Base-by-base conservation (phyloP, 1,284 basidiomycete genomes). In the Ustilago sp. region DNA sequence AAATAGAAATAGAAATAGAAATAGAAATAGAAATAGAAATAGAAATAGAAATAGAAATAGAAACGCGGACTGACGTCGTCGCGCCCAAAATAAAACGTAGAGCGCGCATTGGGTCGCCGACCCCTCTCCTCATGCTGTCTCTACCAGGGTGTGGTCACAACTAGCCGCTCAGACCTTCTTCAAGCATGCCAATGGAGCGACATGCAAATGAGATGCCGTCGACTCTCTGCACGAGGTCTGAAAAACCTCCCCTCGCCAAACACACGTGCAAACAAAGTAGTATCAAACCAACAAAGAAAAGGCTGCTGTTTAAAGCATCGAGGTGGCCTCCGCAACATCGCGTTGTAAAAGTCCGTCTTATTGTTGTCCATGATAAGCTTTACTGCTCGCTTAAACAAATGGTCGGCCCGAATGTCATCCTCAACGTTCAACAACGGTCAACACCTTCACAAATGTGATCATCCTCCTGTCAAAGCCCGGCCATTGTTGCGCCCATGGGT, bases 391-490 rank as follows among this genome's bases (percentile, higher is more conserved):
- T 32, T 50, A 34, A 28, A 23, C 31, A 32, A 9, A 5, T 13
- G 8, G 12, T 50, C 48, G 48, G 48, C 48, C 48, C 48, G 28
- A 50, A 32, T 50, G 23, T 50, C 48, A 50, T 50, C 12, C 23
- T 50, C 48, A 31, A 28, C 23, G 9, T 31, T 17, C 9, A 31
- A 31, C 8, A 32, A 23, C 48, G 48, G 48, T 34, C 48, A 50
- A 50, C 48, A 13, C 31, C 13, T 13, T 50, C 28, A 12, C 6
- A 7, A 13, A 50, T 50, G 31, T 32, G 28, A n/a, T 50, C 48
- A 50, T 50, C 48, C n/a, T 50, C 23, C 48, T 50, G 48, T 50
- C 48, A 50, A 28, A 31, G 4, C 13, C 3, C 48, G 48, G 45
- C 28, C 23, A 48, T 48, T 23, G 9, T 48, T 31, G 2, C 9